Evolutionary conservation across 768 basidiomycete genomes (phyloP), one percentile per base, ranked within the genome.

Genomic region (Tulasnella calospora): DNA sequence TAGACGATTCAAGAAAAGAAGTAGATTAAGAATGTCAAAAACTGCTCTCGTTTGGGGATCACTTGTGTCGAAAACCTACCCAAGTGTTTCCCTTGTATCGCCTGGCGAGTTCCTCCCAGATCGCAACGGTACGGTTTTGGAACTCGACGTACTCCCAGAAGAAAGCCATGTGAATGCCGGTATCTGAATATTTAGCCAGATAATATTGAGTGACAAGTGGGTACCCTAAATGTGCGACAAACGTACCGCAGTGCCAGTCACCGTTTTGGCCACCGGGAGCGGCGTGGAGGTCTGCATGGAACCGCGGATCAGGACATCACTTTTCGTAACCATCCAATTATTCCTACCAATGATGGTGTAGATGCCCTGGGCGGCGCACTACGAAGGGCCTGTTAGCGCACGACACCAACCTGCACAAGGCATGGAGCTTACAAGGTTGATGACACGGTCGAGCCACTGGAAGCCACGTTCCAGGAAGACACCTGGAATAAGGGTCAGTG

Each of bases 81-180:
- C 80, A 80, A 79, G 89, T 87, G 84, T 95, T 92, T 78, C 86
- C 87, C 80, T 87, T 90, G 87, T 94, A 94, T 83, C 92, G 92
- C 81, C 86, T 86, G 0, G 94, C 92, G 44, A 94, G 86, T 81
- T 92, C 86, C 47, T 87, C 87, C 94, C 94, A 95, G 55, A 95
- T 88, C 90, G 91, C 91, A 74, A 94, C 83, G 13, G 88, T 84
- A 1, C 93, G 89, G 83, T 95, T 92, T 83, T 94, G 93, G 87
- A 93, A 92, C 83, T 94, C 93, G 80, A 90, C 93, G 87, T 94
- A 92, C 73, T 88, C 88, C 92, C 92, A 95, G 86, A 94, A 90
- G 88, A 80, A 69, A 1, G 80, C 79, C n/a, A 71, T 69, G 71
- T 80, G 78, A 5, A 76, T 71, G 35, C 80, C 75, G 51, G 51